Evolutionary conservation across 495 filamentous ascomycete genomes (phyloP).

Genomic region (Aspergillus coremiiformis): DNA sequence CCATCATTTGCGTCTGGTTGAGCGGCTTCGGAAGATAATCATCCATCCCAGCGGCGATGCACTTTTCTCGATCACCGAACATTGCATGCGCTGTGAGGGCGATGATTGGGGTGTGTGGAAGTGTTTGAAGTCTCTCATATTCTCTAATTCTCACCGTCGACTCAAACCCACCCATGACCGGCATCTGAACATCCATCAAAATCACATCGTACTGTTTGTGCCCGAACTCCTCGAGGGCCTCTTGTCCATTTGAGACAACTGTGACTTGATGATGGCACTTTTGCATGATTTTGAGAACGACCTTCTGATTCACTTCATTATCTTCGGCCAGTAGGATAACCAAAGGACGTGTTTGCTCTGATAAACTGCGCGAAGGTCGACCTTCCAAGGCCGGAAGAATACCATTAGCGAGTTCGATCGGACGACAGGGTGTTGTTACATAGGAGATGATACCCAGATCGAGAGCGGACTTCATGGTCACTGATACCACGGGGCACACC

Average conservation of each 20-base stretch:
- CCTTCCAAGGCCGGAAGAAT: constrained; percentile 96
- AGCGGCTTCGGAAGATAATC: constrained; percentile 98
- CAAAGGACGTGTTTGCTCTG: constrained; percentile 91
- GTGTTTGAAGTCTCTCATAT: constrained; percentile 71
- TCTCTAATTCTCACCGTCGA: constrained; percentile 97
- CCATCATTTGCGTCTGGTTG: constrained; percentile 96
- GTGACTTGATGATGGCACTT: constrained; percentile 97
- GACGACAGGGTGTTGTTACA: constrained; percentile 94
- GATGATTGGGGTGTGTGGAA: constrained; percentile 87
- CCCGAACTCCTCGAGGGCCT: constrained; percentile 84
- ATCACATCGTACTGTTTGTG: constrained; percentile 91
- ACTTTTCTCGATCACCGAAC: constrained; percentile 97
- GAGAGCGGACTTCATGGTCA: constrained; percentile 88
- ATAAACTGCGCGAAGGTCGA: constrained; percentile 79
- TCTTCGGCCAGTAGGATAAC: constrained; percentile 96
- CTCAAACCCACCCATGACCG: constrained; percentile 98
- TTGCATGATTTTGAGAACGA: constrained; percentile 94
- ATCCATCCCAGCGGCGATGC: constrained; percentile 97
- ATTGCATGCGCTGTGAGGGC: constrained; percentile 97
- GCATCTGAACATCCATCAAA: constrained; percentile 99
- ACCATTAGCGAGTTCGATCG: constrained; percentile 94
- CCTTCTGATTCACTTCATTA: constrained; percentile 92
- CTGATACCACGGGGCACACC: constrained; percentile 80
- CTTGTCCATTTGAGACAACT: constrained; percentile 88
- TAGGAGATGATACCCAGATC: constrained; percentile 96